Conservation (phyloP, 495 filamentous ascomycete genomes). For the Umbilicaria muhlenbergii region DNA sequence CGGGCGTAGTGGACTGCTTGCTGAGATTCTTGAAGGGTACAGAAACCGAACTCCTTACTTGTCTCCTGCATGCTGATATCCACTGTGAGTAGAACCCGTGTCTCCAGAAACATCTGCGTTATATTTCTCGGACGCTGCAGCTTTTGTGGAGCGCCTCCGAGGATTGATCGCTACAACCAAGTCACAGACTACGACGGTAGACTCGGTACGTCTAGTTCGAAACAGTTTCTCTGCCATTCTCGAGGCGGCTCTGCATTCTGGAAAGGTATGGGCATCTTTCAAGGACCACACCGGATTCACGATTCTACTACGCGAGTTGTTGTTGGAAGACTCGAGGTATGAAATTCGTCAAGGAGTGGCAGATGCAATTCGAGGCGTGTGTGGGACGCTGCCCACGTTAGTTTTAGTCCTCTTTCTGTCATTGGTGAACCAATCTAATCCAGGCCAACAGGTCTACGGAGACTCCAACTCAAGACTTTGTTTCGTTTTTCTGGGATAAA, state of each 20-base stretch:
- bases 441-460: background rate
- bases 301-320: constrained; percentile 20
- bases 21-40: constrained; percentile 21
- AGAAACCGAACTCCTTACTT: constrained; percentile 12
- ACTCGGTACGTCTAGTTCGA: constrained; percentile 25
- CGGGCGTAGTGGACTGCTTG: constrained; percentile 16
- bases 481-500: constrained; percentile 34
- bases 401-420: background rate
- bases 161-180: background rate
- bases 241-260: constrained; percentile 45
- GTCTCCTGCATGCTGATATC: constrained; percentile 1
- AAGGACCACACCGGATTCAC: constrained; percentile 28
- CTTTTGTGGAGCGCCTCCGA: constrained; percentile 15
- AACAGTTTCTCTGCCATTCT: constrained; percentile 46
- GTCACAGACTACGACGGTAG: no score
- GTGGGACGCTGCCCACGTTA: constrained; percentile 12
- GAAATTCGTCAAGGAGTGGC: constrained; percentile 21
- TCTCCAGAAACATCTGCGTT: constrained; percentile 2
- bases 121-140: constrained; percentile 12
- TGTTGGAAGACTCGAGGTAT: constrained; percentile 24
- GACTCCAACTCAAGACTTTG: constrained; percentile 18
- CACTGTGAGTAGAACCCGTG: constrained; percentile 7
- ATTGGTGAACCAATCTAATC: no score
- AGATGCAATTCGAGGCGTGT: constrained; percentile 20
- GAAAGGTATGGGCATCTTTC: constrained; percentile 42